Evolutionary conservation across 257 asterid species (phyloP).

Genomic region (Solanum bulbocastanum): DNA sequence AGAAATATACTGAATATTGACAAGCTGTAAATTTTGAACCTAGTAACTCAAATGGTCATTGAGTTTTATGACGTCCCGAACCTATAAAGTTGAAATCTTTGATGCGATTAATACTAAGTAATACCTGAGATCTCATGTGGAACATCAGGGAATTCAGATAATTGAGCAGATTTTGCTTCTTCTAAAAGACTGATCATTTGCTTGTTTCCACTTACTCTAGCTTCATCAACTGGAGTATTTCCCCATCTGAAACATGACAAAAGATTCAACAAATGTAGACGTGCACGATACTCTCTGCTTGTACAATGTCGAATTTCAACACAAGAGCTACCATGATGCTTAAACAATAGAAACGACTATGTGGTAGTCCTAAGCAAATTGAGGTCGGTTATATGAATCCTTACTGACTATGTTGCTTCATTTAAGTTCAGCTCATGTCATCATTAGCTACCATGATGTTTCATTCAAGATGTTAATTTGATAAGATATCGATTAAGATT

Average conservation of each 20-base stretch:
- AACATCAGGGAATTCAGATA: constrained; percentile 28
- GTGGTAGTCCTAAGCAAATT: background rate
- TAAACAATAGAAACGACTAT: background rate
- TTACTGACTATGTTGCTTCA: background rate
- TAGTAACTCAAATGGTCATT: background rate
- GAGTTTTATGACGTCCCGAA: background rate
- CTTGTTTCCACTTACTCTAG: constrained; percentile 57
- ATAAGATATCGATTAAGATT: background rate
- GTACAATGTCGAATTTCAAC: background rate
- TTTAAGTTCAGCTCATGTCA: background rate
- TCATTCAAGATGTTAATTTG: background rate
- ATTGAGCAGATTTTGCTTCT: constrained; percentile 47
- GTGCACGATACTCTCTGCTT: background rate
- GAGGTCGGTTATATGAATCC: background rate
- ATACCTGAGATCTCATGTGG: constrained; percentile 46
- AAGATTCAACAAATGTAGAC: background rate
- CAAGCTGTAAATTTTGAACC: background rate
- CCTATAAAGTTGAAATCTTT: background rate
- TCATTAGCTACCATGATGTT: background rate
- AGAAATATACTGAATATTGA: background rate
- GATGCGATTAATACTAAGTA: background rate
- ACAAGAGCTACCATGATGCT: background rate
- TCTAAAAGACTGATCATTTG: constrained; percentile 55
- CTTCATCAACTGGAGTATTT: constrained; percentile 79
- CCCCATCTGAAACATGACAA: constrained; percentile 53